These are phyloP conservation scores for Russula earlei DNA, from an alignment of 768 basidiomycete genomes.

Conservation along the genomic window DNA sequence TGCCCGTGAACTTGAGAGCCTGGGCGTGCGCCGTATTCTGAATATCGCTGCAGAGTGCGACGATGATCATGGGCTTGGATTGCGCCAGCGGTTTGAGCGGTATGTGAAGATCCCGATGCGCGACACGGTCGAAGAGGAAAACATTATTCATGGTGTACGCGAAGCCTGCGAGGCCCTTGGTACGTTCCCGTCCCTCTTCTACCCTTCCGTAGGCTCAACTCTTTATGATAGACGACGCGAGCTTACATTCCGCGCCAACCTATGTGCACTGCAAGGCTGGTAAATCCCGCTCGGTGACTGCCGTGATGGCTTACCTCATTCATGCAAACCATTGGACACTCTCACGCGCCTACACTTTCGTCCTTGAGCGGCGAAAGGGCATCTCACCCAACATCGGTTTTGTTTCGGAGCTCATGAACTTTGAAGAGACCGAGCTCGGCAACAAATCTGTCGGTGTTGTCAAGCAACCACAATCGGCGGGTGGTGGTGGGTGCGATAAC, in stretches of 20 bases:
- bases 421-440: conserved; percentile 85
- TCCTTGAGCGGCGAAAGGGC: conserved; percentile 84
- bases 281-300: conserved; percentile 91
- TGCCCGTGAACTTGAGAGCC: conserved; percentile 56
- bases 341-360: conserved; percentile 83
- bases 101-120: conserved; percentile 88
- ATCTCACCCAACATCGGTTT: conserved; percentile 98
- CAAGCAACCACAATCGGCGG: conserved; percentile 31
- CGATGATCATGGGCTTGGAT: conserved; percentile 61
- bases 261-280: conserved; percentile 97
- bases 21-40: conserved; percentile 81
- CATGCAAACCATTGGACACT: conserved; percentile 97
- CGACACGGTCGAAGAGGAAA: conserved; percentile 92
- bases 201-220: background rate
- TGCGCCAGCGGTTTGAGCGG: conserved; percentile 66
- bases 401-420: conserved; percentile 93
- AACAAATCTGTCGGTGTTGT: conserved; percentile 62
- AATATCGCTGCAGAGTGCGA: conserved; percentile 92
- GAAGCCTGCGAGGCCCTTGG: conserved; percentile 84
- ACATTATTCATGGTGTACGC: conserved; percentile 68
- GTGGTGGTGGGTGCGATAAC: conserved; percentile 26
- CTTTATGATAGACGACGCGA: conserved; percentile 65
- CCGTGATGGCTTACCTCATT: conserved; percentile 95
- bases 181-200: conserved; percentile 32
- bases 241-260: conserved; percentile 76